Conservation (phyloP, 768 basidiomycete species). For the Lentinula aciculospora region DNA sequence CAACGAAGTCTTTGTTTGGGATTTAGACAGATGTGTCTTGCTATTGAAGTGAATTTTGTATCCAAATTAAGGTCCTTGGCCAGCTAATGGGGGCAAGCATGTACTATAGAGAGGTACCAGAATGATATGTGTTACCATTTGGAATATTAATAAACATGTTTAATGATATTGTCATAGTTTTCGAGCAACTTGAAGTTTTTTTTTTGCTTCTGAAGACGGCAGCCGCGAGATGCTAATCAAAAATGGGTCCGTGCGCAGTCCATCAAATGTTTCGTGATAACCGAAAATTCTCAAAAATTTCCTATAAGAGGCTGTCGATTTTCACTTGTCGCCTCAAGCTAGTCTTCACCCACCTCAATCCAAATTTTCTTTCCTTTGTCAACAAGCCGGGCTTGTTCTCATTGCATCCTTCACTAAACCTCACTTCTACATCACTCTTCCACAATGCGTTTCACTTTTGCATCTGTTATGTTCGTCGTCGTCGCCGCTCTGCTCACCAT, state of each 20-base stretch:
- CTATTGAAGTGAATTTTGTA: no score
- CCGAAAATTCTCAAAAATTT: neutral
- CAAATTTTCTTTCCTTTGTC: slow-evolving; percentile 15
- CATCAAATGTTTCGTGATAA: slow-evolving; percentile 2
- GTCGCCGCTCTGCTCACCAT: slow-evolving; percentile 12
- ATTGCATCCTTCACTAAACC: slow-evolving; percentile 13
- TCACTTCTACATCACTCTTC: slow-evolving; percentile 6
- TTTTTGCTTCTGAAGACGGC: no score
- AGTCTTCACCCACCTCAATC: slow-evolving; percentile 24
- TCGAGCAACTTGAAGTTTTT: no score
- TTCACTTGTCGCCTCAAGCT: slow-evolving; percentile 18
- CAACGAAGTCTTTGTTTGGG: neutral
- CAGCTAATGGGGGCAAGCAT: no score
- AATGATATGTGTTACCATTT: no score
- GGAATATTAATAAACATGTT: no score
- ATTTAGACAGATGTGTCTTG: neutral
- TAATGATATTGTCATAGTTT: no score
- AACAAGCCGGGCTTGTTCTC: slow-evolving; percentile 13
- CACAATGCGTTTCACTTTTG: slow-evolving; percentile 24
- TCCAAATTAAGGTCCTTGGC: no score
- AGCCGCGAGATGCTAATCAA: neutral
- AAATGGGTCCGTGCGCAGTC: neutral
- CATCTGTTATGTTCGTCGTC: slow-evolving; percentile 17
- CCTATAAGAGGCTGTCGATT: neutral
- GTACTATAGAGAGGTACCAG: no score